Evolutionary conservation across 768 basidiomycete species (phyloP).

Genomic region (Scleroderma bovista): DNA sequence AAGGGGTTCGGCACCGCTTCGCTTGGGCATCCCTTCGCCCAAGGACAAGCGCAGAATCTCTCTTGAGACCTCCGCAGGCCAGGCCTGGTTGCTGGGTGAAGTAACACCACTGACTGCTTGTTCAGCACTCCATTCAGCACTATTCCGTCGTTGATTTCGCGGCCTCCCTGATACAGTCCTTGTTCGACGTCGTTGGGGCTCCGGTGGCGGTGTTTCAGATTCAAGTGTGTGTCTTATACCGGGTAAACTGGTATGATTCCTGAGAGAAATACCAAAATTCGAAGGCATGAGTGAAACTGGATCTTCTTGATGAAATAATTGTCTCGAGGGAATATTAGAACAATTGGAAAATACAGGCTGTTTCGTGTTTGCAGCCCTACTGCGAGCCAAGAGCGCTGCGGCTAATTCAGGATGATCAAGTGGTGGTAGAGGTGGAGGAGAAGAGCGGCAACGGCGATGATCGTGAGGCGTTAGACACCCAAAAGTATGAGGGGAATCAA

Average conservation of each 20-base stretch:
- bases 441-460: constrained; percentile 12
- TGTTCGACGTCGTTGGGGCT: constrained; percentile 8
- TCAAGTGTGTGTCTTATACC: constrained; percentile 21
- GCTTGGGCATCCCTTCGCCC: constrained; percentile 18
- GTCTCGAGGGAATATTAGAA: constrained; percentile 19
- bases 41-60: constrained; percentile 50
- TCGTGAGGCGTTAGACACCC: constrained; percentile 33
- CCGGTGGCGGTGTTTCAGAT: not conserved
- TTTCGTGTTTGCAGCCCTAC: constrained; percentile 7
- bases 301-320: constrained; percentile 13
- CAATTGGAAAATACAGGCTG: constrained; percentile 13
- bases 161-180: constrained; percentile 32
- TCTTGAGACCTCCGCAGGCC: constrained; percentile 56
- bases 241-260: constrained; percentile 24
- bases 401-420: constrained; percentile 38
- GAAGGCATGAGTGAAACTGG: constrained; percentile 19
- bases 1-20: constrained; percentile 3
- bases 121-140: constrained; percentile 53
- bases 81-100: constrained; percentile 33
- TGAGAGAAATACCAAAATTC: constrained; percentile 22
- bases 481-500: constrained; percentile 38
- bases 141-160: constrained; percentile 39
- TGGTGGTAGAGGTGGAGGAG: constrained; percentile 51
- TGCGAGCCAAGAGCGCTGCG: constrained; percentile 15
- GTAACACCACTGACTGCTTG: constrained; percentile 37